These are phyloP conservation scores for Blastocladiella britannica DNA, from an alignment of 192 early-diverging fungal genomes.

Conservation along the genomic window DNA sequence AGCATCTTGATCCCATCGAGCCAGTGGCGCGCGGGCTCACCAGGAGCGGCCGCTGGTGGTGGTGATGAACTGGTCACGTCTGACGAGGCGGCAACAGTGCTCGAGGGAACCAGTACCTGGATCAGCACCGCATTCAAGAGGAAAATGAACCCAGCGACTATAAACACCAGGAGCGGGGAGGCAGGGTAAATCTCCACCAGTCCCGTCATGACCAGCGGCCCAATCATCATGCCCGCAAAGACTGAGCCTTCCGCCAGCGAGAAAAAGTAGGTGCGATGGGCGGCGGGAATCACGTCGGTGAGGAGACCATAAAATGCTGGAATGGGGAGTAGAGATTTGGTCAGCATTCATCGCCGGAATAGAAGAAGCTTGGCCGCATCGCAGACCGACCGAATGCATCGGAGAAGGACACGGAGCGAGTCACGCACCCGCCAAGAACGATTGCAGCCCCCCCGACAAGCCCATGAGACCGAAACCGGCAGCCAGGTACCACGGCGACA, in stretches of 20 bases:
- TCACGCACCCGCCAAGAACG: too few relatives aligned
- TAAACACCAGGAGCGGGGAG: neutral
- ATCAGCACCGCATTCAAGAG: neutral
- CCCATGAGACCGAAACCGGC: too few relatives aligned
- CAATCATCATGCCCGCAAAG: neutral
- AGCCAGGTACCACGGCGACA: too few relatives aligned
- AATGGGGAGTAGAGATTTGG: neutral
- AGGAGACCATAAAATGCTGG: neutral
- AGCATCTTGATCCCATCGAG: neutral
- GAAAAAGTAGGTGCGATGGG: neutral
- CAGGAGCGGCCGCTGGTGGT: neutral
- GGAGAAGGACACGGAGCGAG: too few relatives aligned
- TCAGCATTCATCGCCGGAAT: too few relatives aligned
- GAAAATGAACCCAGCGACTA: neutral
- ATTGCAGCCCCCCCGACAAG: too few relatives aligned
- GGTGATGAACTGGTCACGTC: neutral
- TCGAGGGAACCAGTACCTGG: neutral
- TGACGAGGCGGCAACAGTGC: too few relatives aligned
- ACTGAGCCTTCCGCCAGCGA: neutral
- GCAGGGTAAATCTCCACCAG: neutral
- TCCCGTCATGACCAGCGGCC: neutral
- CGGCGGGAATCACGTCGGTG: neutral
- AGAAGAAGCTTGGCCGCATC: too few relatives aligned
- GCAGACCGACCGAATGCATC: too few relatives aligned
- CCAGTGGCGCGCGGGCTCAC: neutral